phyloP scores from a whole-genome alignment of 495 filamentous ascomycete genomes.

The Penicillium verhagenii region DNA sequence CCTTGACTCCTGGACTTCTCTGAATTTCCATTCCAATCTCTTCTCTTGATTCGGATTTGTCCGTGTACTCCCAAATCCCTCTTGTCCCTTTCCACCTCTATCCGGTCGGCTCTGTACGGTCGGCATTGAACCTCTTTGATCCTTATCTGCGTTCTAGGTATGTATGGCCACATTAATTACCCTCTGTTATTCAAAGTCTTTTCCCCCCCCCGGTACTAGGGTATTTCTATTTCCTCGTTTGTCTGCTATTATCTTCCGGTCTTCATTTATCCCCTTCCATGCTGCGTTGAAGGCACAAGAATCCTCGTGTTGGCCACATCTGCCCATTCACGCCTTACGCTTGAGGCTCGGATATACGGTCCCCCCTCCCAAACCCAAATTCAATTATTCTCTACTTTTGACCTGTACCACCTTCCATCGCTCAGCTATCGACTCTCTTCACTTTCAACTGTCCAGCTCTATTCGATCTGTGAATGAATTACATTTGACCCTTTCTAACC shows the following conservation, averaged over 20 bases:
- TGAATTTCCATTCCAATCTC: constrained; percentile 10
- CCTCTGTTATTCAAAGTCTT: not conserved
- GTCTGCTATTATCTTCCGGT: not conserved
- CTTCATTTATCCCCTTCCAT: not conserved
- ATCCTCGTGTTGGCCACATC: constrained; percentile 2
- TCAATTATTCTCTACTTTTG: constrained; percentile 16
- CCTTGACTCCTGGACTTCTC: constrained; percentile 29
- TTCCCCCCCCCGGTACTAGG: too few relatives aligned
- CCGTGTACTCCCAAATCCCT: not conserved
- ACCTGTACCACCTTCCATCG: constrained; percentile 13
- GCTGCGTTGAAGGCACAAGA: not conserved
- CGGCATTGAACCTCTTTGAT: constrained; percentile 15
- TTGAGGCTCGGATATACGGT: constrained; percentile 17
- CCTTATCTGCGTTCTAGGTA: constrained; percentile 13
- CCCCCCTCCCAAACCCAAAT: constrained; percentile 18
- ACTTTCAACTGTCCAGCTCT: constrained; percentile 7
- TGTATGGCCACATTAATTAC: constrained; percentile 1
- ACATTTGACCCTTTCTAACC: not conserved
- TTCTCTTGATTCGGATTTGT: constrained; percentile 3
- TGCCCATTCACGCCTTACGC: constrained; percentile 16
- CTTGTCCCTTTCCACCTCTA: not conserved
- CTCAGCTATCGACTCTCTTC: constrained; percentile 12
- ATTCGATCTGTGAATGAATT: not conserved
- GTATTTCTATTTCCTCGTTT: not conserved
- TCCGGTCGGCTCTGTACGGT: constrained; percentile 17